Evolutionary conservation across 2,329 filamentous ascomycete genomes (phyloP), one percentile per base, ranked within the genome.

Genomic region (Cladosporium velox): DNA sequence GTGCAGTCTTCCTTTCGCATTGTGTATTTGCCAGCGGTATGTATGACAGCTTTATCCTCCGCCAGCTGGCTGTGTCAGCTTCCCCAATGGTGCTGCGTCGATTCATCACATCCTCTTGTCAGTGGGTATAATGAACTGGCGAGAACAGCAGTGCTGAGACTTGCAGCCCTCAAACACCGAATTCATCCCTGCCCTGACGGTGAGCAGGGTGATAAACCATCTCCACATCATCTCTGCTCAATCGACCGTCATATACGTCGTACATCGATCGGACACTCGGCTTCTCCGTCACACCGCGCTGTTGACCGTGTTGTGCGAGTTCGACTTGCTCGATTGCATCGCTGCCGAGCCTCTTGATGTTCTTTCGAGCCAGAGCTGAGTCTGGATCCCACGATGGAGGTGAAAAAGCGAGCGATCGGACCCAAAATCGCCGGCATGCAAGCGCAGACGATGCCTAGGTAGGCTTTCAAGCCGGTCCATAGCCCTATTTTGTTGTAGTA

Each of bases 391-490:
- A 61, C 21, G 8, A 11, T 28, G 18, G 32, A n/a, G 30, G 44
- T 44, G 59, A 61, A 61, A 30, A 61, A 61, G 44, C 51, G 44
- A 28, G 51, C 32, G 30, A 61, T 15, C 30, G 59, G 59, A 3
- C 44, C 44, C 18, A 61, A 24, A 30, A 61, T 68, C 18, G 70
- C 65, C 1, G 71, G 71, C 59, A 72, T 70, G 64, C 71, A 72
- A 26, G 70, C 69, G 59, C 69, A 72, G 30, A 72, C 64, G 15
- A 71, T 35, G 24, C 67, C 69, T 12, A 69, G 41, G 38, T 71
- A 68, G 41, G 60, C 65, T 65, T 72, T 69, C 24, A 72, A 60
- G 15, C 66, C 58, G 24, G 65, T 67, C 71, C 71, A 72, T 55
- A 71, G 38, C 3, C 62, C 67, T 6, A 71, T 59, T 28, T 66